These are phyloP conservation scores for Flaveria sonorensis DNA, from an alignment of 129 eudicot genomes.

Conservation along the genomic window DNA sequence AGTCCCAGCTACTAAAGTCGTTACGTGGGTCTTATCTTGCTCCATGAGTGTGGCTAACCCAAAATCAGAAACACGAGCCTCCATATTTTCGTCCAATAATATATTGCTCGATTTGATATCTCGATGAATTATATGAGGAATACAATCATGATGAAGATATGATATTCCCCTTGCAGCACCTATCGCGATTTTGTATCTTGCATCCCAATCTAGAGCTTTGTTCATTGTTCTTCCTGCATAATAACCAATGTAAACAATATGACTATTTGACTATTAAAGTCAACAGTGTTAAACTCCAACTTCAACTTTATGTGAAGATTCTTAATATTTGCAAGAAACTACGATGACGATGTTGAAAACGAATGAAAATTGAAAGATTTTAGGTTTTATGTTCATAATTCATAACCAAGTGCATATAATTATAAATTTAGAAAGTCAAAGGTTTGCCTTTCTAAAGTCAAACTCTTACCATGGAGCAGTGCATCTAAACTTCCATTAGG, in stretches of 20 bases:
- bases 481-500: constrained; percentile 85
- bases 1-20: constrained; percentile 93
- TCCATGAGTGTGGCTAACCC: constrained; percentile 94
- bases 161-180: constrained; percentile 96
- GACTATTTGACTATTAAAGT: constrained; percentile 13
- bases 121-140: constrained; percentile 92
- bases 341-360: too few relatives aligned
- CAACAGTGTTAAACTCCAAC: constrained; percentile 5
- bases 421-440: constrained; percentile 17
- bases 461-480: constrained; percentile 68
- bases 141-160: constrained; percentile 93
- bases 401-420: neutral
- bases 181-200: constrained; percentile 92
- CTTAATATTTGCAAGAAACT: neutral
- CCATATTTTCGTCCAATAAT: constrained; percentile 79
- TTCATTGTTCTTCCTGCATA: constrained; percentile 57
- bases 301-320: neutral
- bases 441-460: constrained; percentile 21
- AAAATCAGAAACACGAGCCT: constrained; percentile 87
- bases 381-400: neutral
- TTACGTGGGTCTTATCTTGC: constrained; percentile 81
- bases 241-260: constrained; percentile 10
- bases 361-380: too few relatives aligned
- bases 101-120: constrained; percentile 94
- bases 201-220: constrained; percentile 64